These are phyloP conservation scores for Triangularia verruculosa DNA, from an alignment of 2,329 filamentous ascomycete species.

Conservation along the genomic window DNA sequence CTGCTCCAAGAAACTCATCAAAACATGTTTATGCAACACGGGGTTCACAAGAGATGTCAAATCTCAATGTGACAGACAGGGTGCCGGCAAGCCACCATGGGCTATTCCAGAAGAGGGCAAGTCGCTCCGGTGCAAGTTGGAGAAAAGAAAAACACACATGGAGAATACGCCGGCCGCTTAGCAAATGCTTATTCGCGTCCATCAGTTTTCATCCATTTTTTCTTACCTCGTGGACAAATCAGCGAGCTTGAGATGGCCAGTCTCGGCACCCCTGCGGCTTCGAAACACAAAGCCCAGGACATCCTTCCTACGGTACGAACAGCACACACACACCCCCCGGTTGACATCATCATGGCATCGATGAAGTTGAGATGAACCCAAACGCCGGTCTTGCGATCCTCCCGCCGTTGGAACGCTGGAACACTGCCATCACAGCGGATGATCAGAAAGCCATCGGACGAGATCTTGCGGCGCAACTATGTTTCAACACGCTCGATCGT, in stretches of 20 bases:
- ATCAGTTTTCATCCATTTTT: constrained; percentile 6
- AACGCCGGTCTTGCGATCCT: constrained; percentile 6
- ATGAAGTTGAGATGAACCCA: not conserved
- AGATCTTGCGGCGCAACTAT: constrained; percentile 5
- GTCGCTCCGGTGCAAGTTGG: constrained; percentile 1
- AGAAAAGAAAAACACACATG: constrained; percentile 13
- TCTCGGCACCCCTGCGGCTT: not conserved
- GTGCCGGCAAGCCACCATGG: constrained; percentile 6
- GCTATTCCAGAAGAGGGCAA: constrained; percentile 14
- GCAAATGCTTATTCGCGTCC: constrained; percentile 10
- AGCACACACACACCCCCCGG: not conserved
- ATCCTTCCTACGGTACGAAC: not conserved
- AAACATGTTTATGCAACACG: constrained; percentile 10
- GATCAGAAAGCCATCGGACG: not conserved
- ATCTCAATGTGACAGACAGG: constrained; percentile 10
- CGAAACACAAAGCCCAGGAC: not conserved
- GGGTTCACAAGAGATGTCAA: constrained; percentile 5
- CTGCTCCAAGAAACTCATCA: constrained; percentile 7
- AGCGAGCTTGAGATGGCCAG: not conserved
- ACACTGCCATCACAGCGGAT: constrained; percentile 9
- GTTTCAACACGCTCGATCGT: constrained; percentile 5
- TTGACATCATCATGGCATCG: not conserved
- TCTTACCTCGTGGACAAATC: not conserved
- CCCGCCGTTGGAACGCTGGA: constrained; percentile 7
- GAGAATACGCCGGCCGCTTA: not conserved